phyloP scores from a whole-genome alignment of 768 basidiomycete genomes.

The Crepidotus variabilis region DNA sequence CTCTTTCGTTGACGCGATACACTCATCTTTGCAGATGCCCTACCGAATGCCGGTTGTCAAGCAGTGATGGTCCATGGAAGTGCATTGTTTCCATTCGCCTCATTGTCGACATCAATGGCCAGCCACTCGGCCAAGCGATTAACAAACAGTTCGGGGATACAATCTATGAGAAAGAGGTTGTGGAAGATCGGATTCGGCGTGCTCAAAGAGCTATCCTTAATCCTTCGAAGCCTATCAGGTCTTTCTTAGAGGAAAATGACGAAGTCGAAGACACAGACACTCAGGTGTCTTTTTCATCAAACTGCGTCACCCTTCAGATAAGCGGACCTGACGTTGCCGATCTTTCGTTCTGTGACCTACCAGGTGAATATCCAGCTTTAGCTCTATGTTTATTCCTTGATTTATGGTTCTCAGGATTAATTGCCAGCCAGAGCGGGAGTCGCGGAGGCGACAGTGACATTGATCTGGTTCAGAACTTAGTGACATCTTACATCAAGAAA shows the following conservation, averaged over 20 bases:
- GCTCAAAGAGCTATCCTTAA: constrained; percentile 68
- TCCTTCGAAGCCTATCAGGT: constrained; percentile 30
- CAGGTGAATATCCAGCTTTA: constrained; percentile 31
- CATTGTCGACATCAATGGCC: constrained; percentile 33
- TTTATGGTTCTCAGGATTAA: constrained; percentile 40
- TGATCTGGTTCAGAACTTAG: constrained; percentile 54
- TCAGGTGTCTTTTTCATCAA: constrained; percentile 44
- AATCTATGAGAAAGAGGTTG: constrained; percentile 47
- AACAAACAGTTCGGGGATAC: constrained; percentile 41
- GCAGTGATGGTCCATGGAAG: constrained; percentile 38
- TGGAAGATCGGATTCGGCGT: constrained; percentile 64
- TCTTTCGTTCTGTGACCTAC: constrained; percentile 62
- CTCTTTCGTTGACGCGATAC: background rate
- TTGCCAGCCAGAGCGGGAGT: constrained; percentile 49
- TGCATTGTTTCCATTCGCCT: constrained; percentile 48
- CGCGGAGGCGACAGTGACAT: constrained; percentile 51
- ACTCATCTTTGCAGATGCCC: constrained; percentile 39
- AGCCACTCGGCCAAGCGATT: constrained; percentile 33
- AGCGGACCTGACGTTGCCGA: constrained; percentile 58
- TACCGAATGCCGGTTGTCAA: constrained; percentile 51
- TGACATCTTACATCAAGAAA: constrained; percentile 53
- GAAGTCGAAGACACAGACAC: constrained; percentile 20
- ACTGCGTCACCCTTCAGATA: constrained; percentile 56
- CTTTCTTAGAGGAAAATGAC: constrained; percentile 34
- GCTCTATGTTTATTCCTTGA: background rate